These are phyloP conservation scores for Nigrospora sphaerica DNA, from an alignment of 2,329 filamentous ascomycete species.

Conservation along the genomic window DNA sequence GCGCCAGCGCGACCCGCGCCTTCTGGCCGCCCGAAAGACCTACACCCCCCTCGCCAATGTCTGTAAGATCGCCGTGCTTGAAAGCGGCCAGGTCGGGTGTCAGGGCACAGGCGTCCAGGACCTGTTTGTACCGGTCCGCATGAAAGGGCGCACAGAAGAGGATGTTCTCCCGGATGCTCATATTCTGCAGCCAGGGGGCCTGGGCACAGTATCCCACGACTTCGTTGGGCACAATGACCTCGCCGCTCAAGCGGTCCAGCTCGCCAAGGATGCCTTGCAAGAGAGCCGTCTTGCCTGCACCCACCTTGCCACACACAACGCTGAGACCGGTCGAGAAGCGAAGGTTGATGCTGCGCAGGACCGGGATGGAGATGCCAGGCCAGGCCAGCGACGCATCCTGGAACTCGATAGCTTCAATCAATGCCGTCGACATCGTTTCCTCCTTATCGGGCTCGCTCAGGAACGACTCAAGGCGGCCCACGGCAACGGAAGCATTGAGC, in stretches of 20 bases:
- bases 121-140: constrained; percentile 46
- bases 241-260: constrained; percentile 57
- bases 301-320: constrained; percentile 52
- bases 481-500: constrained; percentile 76
- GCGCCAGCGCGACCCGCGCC: constrained; percentile 54
- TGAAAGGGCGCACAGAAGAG: constrained; percentile 54
- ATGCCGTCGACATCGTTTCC: constrained; percentile 31
- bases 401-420: constrained; percentile 41
- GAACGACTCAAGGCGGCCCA: constrained; percentile 76
- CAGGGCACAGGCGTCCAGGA: constrained; percentile 55
- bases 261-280: constrained; percentile 54
- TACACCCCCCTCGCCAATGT: constrained; percentile 56
- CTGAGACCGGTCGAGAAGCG: constrained; percentile 43
- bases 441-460: constrained; percentile 80
- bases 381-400: constrained; percentile 68
- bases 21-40: constrained; percentile 58
- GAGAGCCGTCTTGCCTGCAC: constrained; percentile 54
- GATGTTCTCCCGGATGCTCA: constrained; percentile 59
- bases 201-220: constrained; percentile 52
- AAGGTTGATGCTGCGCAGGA: constrained; percentile 40
- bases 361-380: constrained; percentile 56
- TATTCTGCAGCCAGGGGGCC: constrained; percentile 58
- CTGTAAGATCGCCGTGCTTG: constrained; percentile 48
- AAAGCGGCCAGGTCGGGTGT: constrained; percentile 49
- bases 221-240: constrained; percentile 37